A percentile compares a stretch with the other conserved stretches of the same genome.
Evolutionary conservation across 768 basidiomycete species (phyloP).

Genomic region (Jaapia argillacea): DNA sequence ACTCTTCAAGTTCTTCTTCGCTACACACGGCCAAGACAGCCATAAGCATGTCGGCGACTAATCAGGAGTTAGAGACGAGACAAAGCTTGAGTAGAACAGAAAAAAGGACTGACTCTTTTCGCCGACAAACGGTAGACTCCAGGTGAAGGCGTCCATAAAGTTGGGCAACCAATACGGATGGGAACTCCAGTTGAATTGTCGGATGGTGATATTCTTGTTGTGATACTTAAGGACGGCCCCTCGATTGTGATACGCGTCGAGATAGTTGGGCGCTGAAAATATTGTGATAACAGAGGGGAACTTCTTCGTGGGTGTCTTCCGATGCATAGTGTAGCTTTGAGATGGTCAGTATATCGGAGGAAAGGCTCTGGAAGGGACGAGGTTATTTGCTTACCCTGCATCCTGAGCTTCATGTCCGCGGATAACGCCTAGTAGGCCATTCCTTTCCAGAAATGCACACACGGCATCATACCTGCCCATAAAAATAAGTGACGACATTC

Average conservation of each 20-base stretch:
- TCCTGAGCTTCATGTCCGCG: constrained; percentile 97
- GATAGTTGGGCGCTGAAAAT: constrained; percentile 94
- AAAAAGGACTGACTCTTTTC: constrained; percentile 70
- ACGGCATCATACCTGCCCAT: constrained; percentile 67
- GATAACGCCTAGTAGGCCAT: constrained; percentile 85
- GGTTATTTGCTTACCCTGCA: constrained; percentile 55
- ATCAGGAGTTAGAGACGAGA: constrained; percentile 1
- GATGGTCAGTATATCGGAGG: background rate
- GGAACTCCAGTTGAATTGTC: constrained; percentile 58
- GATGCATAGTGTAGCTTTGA: constrained; percentile 81
- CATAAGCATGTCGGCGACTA: constrained; percentile 97
- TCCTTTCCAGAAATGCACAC: constrained; percentile 88
- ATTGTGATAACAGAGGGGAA: constrained; percentile 98
- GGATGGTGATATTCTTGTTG: constrained; percentile 92
- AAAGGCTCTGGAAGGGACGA: background rate
- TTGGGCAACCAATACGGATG: constrained; percentile 95
- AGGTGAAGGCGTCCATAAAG: constrained; percentile 99
- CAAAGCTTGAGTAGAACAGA: background rate
- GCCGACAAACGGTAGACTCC: constrained; percentile 97
- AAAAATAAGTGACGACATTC: background rate
- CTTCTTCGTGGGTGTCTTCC: constrained; percentile 88
- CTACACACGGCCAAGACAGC: constrained; percentile 94
- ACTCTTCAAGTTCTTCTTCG: constrained; percentile 84
- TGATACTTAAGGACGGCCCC: constrained; percentile 96
- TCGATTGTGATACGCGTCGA: constrained; percentile 94